Conservation (phyloP, 2,329 filamentous ascomycete species). For the Fusarium xylarioides region DNA sequence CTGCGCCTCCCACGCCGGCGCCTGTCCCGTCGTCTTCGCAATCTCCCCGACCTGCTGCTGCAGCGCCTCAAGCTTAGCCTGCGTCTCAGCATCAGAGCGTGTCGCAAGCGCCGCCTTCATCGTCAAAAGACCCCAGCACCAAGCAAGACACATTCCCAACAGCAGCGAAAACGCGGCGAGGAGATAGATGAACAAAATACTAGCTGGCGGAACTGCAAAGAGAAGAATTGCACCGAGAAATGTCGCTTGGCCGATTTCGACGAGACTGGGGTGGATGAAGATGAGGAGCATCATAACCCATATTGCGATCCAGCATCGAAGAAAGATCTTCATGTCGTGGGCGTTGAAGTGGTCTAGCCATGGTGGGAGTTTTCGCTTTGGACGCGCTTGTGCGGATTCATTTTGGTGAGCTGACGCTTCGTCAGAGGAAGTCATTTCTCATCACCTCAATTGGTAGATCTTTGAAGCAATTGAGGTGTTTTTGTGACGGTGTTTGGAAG, state of each 20-base stretch:
- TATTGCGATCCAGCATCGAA: constrained; percentile 56
- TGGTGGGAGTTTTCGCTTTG: constrained; percentile 33
- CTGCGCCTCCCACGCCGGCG: constrained; percentile 43
- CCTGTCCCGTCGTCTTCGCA: constrained; percentile 41
- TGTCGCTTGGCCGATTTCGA: constrained; percentile 53
- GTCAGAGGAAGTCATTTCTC: constrained; percentile 6
- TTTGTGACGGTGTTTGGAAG: neutral
- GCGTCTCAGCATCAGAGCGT: constrained; percentile 51
- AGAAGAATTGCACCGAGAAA: constrained; percentile 56
- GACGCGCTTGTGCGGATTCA: neutral
- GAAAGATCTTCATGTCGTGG: constrained; percentile 56
- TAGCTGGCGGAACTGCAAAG: constrained; percentile 56
- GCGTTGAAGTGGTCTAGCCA: constrained; percentile 58
- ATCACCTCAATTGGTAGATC: neutral
- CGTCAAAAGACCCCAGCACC: constrained; percentile 59
- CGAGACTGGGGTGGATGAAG: constrained; percentile 55
- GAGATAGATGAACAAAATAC: constrained; percentile 57
- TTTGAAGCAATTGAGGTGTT: neutral
- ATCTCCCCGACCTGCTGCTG: constrained; percentile 48
- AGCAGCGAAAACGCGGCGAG: constrained; percentile 54
- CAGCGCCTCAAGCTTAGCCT: constrained; percentile 47
- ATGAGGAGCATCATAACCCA: constrained; percentile 58
- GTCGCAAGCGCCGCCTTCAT: constrained; percentile 59
- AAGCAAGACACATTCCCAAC: constrained; percentile 57
- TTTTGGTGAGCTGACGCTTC: neutral